Evolutionary conservation across 495 filamentous ascomycete genomes (phyloP), one percentile per base, ranked within the genome.

Genomic region (Schizothecium vesticola): DNA sequence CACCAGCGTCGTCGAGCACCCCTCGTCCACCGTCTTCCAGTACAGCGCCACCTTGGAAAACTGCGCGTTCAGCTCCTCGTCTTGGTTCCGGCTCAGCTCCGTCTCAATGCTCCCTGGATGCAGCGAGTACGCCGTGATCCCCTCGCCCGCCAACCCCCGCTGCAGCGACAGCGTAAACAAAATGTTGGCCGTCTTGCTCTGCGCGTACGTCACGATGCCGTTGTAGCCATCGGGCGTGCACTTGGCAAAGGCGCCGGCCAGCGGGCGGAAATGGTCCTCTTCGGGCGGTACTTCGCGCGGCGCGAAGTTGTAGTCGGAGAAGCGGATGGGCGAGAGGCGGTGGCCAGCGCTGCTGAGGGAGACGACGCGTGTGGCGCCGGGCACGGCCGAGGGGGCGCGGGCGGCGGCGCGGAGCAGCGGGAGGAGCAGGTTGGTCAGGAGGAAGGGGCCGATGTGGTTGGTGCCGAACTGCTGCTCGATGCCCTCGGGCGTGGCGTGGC

Each of bases 131-230:
- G 82, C 74, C 36, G 71, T 65, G 1, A 86, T 74, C 2, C 80
- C 79, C 21, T 68, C 61, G 3, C 60, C 33, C 0, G 70, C 56
- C 56, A 84, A 65, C 22, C 79, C 76, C 16, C 77, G 65, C 29
- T 84, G 81, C 29, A 88, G 71, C 3, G 80, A 81, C 11, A 82
- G 55, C 9, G 85, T 84, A 61, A 88, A 87, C 56, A 89, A 67
- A n/a, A 89, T 79, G 66, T 88, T 89, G 26, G 86, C 87, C 33
- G 86, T 83, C 75, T 89, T 89, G 63, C 84, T 85, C 65, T 86
- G 81, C 13, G 79, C 84, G 57, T 89, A 88, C 10, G 84, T 83
- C 56, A 83, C 69, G 65, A 80, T 84, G 24, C 80, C 77, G 61
- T 85, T 81, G 72, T 88, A 90, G 3, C 85, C 86, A 22, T 84